These are phyloP conservation scores for Penicillium sp. DNA, from an alignment of 2,329 filamentous ascomycete species.

Conservation along the genomic window DNA sequence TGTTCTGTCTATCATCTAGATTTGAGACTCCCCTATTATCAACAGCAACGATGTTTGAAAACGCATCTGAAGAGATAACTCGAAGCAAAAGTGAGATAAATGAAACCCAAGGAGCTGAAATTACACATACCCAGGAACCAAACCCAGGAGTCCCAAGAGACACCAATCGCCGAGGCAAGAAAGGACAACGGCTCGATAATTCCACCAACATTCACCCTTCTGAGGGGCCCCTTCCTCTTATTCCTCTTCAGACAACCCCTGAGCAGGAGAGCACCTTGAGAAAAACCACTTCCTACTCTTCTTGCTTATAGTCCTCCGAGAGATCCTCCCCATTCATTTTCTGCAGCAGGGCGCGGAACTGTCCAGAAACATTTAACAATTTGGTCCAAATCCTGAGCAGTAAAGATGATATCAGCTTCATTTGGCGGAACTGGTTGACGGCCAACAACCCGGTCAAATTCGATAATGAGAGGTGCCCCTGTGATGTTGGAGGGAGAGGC, in stretches of 20 bases:
- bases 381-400: background rate
- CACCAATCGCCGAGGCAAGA: background rate
- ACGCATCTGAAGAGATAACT: background rate
- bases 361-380: too few relatives aligned
- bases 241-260: too few relatives aligned
- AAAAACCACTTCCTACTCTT: too few relatives aligned
- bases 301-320: too few relatives aligned
- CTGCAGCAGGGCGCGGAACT: too few relatives aligned
- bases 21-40: too few relatives aligned
- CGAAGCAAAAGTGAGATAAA: conserved; percentile 9
- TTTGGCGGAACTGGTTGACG: background rate
- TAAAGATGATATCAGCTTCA: background rate
- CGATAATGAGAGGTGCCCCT: background rate
- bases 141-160: background rate
- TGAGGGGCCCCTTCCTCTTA: too few relatives aligned
- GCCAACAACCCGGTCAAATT: background rate
- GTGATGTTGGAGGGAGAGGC: background rate
- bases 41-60: too few relatives aligned
- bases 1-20: too few relatives aligned
- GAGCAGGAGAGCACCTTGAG: too few relatives aligned
- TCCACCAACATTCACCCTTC: too few relatives aligned
- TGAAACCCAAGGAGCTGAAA: background rate
- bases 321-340: too few relatives aligned
- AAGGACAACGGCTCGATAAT: background rate
- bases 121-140: background rate